Evolutionary conservation across 2,329 filamentous ascomycete genomes (phyloP), one percentile per base, ranked within the genome.

Genomic region (Aureobasidium sp.): DNA sequence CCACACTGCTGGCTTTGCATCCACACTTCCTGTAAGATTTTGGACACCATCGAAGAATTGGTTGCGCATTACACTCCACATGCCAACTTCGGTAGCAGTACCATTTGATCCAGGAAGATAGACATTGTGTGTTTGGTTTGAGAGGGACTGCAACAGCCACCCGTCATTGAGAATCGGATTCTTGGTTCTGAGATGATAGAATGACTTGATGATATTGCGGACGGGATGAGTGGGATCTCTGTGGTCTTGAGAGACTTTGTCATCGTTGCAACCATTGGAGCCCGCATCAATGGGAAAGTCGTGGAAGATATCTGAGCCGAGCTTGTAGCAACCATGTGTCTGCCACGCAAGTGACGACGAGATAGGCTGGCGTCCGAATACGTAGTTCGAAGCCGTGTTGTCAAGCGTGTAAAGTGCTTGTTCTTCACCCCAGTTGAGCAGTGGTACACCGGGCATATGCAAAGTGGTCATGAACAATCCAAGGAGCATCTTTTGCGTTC

Each of bases 291-390:
- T 71, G 0, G 83, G 84, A 74, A 82, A 82, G 8, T 83, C 67
- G 64, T 78, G 79, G 66, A 85, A 84, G 61, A 85, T 81, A 1
- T 76, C 77, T 35, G 79, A 79, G 21, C 77, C 75, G 4, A 85
- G 74, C 13, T 73, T 72, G 70, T 86, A 86, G 68, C 84, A 87
- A 7, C 84, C 84, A 65, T 87, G 84, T 31, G 78, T 76, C 65
- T 84, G 81, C 84, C 84, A 87, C 2, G 84, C 84, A 2, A 78
- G 79, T 1, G 82, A 76, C 3, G 82, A 78, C 7, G 81, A 79
- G 78, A 87, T 85, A 1, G 84, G 74, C 67, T 83, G 81, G 64
- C 84, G 80, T 27, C 84, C 84, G 67, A 83, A 87, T 38, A 87
- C 78, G 66, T 87, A 87, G 65, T 87, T 86, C 60, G 74, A 73